Conservation (phyloP, 2,329 filamentous ascomycete species). For the Nemania bipapillata region DNA sequence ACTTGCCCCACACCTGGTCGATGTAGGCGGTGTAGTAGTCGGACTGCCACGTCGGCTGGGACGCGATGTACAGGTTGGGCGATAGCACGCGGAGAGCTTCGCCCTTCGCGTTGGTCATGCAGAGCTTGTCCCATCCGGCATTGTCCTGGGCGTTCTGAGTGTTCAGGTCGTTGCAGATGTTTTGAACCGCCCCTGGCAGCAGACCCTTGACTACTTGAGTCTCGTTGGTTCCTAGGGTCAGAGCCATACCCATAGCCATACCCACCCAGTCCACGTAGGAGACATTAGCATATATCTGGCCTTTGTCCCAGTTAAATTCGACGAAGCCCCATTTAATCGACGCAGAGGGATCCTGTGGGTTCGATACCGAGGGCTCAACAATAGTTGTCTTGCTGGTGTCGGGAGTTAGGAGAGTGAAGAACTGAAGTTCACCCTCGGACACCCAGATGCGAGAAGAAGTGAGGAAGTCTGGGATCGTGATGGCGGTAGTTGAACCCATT, state of each 20-base stretch:
- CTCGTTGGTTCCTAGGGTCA: constrained; percentile 54
- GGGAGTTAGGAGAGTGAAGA: constrained; percentile 52
- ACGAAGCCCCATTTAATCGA: constrained; percentile 62
- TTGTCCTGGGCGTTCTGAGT: constrained; percentile 55
- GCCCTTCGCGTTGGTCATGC: constrained; percentile 53
- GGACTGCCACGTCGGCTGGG: constrained; percentile 52
- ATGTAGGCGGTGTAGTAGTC: constrained; percentile 60
- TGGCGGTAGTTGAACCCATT: constrained; percentile 52
- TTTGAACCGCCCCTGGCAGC: constrained; percentile 49
- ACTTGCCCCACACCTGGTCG: constrained; percentile 60
- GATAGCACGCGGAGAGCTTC: constrained; percentile 59
- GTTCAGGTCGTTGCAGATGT: constrained; percentile 57
- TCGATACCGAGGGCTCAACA: constrained; percentile 62
- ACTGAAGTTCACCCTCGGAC: constrained; percentile 55
- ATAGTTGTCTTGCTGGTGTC: constrained; percentile 50
- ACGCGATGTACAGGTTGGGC: constrained; percentile 56
- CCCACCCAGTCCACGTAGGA: constrained; percentile 65
- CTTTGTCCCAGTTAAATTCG: constrained; percentile 57
- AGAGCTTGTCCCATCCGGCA: constrained; percentile 59
- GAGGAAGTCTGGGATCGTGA: constrained; percentile 56
- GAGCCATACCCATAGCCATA: constrained; percentile 62
- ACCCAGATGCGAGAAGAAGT: constrained; percentile 58
- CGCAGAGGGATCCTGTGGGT: constrained; percentile 57
- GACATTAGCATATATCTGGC: constrained; percentile 60
- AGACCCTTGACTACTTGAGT: constrained; percentile 58